phyloP scores from a whole-genome alignment of 441 rosid genomes.

The Geranium incanum region DNA sequence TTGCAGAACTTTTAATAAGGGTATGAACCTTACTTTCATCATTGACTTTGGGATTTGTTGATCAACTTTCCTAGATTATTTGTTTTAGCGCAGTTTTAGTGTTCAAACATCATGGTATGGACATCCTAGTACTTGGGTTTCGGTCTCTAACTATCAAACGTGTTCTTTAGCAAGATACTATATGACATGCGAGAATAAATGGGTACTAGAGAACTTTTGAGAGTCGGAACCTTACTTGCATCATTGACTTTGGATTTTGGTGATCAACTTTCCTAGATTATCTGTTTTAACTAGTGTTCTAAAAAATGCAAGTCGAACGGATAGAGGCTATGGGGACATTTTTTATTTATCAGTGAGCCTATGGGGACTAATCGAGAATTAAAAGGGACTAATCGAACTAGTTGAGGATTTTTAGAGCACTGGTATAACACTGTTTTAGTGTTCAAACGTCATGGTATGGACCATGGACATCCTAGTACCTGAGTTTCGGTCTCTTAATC shows the following conservation, averaged over 20 bases:
- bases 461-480: not conserved
- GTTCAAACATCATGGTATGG: not conserved
- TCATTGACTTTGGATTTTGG: constrained; percentile 45
- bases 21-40: constrained; percentile 73
- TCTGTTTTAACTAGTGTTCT: not conserved
- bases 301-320: too few species aligned
- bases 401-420: too few species aligned
- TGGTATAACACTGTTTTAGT: not conserved
- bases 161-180: not conserved
- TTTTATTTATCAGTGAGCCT: too few species aligned
- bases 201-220: not conserved
- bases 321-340: too few species aligned
- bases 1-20: not conserved
- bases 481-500: not conserved
- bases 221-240: constrained; percentile 59
- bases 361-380: too few species aligned
- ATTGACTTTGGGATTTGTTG: constrained; percentile 31
- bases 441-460: not conserved
- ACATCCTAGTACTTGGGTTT: not conserved
- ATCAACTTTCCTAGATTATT: not conserved
- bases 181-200: constrained; percentile 1
- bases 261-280: not conserved
- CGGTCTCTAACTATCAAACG: not conserved
- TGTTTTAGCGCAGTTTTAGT: not conserved
- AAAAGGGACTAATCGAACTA: too few species aligned